phyloP scores from a whole-genome alignment of 192 early-diverging fungal genomes.

The Linnemannia hyalina region DNA sequence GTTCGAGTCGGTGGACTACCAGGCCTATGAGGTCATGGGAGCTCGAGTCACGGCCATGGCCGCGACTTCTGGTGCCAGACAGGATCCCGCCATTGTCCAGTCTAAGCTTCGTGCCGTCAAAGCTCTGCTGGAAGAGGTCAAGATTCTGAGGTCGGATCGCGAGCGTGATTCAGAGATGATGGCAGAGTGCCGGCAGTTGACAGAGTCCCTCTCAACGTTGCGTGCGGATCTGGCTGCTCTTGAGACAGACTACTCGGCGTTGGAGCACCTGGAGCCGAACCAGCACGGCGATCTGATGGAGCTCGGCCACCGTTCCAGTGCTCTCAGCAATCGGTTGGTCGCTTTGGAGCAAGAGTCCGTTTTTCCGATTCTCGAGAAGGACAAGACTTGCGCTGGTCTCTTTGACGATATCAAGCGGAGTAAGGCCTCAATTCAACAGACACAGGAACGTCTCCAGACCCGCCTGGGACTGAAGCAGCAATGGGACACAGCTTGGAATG shows the following conservation, averaged over 20 bases:
- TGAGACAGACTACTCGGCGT: slow-evolving; percentile 12
- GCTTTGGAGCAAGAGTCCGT: slow-evolving; percentile 36
- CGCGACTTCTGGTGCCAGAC: slow-evolving; percentile 16
- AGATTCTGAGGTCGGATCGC: slow-evolving; percentile 22
- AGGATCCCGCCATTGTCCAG: slow-evolving; percentile 34
- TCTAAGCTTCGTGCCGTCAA: slow-evolving; percentile 26
- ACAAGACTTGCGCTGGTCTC: slow-evolving; percentile 29
- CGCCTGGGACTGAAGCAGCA: slow-evolving; percentile 39
- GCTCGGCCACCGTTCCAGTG: slow-evolving; percentile 18
- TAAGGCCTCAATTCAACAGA: slow-evolving; percentile 28
- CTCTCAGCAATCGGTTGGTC: slow-evolving; percentile 18
- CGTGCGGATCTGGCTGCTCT: slow-evolving; percentile 9
- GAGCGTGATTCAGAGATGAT: slow-evolving; percentile 36
- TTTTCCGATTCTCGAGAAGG: slow-evolving; percentile 23
- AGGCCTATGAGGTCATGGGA: neutral
- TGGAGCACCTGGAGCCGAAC: slow-evolving; percentile 38
- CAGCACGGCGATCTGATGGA: slow-evolving; percentile 21
- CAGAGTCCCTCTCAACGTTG: slow-evolving; percentile 5
- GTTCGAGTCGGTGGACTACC: slow-evolving; percentile 17
- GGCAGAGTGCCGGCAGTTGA: slow-evolving; percentile 27
- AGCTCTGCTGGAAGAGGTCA: slow-evolving; percentile 14
- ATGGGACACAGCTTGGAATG: slow-evolving; percentile 42
- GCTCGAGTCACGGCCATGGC: slow-evolving; percentile 35
- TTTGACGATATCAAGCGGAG: slow-evolving; percentile 24
- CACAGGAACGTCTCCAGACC: slow-evolving; percentile 31